phyloP scores from a whole-genome alignment of 2,329 filamentous ascomycete genomes.

The Aspergillus awamori region DNA sequence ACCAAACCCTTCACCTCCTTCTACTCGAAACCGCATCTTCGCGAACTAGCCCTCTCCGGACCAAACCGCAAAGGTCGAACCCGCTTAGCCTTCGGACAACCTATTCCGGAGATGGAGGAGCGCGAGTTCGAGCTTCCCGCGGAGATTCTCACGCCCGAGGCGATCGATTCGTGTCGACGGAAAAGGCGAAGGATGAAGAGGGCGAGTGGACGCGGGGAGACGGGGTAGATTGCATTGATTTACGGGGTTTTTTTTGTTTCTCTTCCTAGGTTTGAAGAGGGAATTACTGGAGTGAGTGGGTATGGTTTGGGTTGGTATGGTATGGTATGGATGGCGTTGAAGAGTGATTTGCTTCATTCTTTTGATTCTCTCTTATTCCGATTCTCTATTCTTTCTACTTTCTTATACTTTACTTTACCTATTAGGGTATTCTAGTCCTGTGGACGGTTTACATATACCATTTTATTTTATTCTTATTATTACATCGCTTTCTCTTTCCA shows the following conservation, averaged over 20 bases:
- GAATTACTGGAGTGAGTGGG: too few species aligned
- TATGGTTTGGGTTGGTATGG: too few species aligned
- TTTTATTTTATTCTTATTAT: not conserved
- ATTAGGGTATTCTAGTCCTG: not conserved
- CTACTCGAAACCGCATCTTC: slow-evolving; percentile 76
- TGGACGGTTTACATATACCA: not conserved
- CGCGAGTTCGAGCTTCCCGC: slow-evolving; percentile 74
- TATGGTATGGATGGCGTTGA: too few species aligned
- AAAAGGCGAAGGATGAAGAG: slow-evolving; percentile 41
- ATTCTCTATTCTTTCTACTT: not conserved
- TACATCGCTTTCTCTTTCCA: not conserved
- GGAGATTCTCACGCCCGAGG: slow-evolving; percentile 54
- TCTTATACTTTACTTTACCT: not conserved
- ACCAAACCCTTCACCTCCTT: slow-evolving; percentile 78
- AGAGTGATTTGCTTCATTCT: too few species aligned
- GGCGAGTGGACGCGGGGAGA: slow-evolving; percentile 27
- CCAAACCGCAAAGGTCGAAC: slow-evolving; percentile 68
- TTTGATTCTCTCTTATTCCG: too few species aligned
- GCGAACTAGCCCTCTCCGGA: slow-evolving; percentile 74
- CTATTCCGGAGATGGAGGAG: slow-evolving; percentile 72
- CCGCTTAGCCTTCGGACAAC: slow-evolving; percentile 77
- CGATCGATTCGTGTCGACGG: slow-evolving; percentile 45
- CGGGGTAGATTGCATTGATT: not conserved
- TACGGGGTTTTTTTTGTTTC: too few species aligned
- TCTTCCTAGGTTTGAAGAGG: too few species aligned